phyloP scores from a whole-genome alignment of 2,329 filamentous ascomycete genomes.

The Fragosphaeria purpurea region DNA sequence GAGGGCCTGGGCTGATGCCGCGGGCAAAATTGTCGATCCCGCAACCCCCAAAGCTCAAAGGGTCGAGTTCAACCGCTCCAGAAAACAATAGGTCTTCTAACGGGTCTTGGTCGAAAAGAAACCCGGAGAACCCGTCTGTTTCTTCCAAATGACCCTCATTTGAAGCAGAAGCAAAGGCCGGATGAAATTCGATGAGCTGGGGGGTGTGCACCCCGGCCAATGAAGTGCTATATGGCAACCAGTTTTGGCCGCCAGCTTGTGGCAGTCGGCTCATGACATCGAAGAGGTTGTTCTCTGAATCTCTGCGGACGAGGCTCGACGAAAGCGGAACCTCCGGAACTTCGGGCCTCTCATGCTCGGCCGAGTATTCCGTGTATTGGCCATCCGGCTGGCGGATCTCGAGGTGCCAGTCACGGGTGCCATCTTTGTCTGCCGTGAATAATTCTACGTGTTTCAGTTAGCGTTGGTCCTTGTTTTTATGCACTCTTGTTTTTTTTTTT shows the following conservation, averaged over 20 bases:
- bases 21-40: not conserved
- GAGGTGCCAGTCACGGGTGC: not conserved
- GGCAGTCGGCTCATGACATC: not conserved
- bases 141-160: too few relatives aligned
- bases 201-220: not conserved
- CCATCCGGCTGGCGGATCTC: constrained; percentile 1
- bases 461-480: too few relatives aligned
- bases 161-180: too few relatives aligned
- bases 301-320: not conserved
- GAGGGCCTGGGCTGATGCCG: not conserved
- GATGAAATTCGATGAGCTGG: too few relatives aligned
- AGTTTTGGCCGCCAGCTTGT: not conserved
- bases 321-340: not conserved
- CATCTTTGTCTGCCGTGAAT: not conserved
- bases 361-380: constrained; percentile 1
- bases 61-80: too few relatives aligned
- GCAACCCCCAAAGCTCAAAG: not conserved
- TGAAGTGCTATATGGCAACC: not conserved
- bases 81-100: too few relatives aligned
- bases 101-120: too few relatives aligned
- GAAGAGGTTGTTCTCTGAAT: not conserved
- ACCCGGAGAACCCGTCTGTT: too few relatives aligned
- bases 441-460: not conserved
- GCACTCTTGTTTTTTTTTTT: too few relatives aligned
- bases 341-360: not conserved